Percentiles rank a stretch among this genome's conserved stretches.
Evolutionary conservation across 75 land plant species (phyloP).

Genomic region (Picea glauca): DNA sequence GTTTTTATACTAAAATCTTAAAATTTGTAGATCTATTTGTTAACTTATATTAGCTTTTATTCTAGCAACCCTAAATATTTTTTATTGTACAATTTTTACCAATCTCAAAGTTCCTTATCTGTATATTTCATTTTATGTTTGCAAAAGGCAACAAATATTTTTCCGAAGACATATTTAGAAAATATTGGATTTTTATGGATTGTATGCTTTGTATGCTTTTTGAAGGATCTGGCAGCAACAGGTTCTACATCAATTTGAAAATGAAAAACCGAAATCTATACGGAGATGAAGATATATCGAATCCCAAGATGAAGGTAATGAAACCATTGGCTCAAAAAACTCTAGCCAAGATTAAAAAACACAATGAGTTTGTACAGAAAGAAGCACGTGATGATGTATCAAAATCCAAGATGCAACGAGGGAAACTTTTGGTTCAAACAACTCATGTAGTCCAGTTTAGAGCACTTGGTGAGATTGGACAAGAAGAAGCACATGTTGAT

Average conservation of each 20-base stretch:
- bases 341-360: not conserved
- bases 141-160: not conserved
- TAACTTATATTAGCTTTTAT: too few species aligned
- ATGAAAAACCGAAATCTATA: too few species aligned
- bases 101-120: not conserved
- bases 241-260: not conserved
- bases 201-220: not conserved
- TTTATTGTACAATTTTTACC: not conserved
- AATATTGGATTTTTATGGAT: not conserved
- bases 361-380: not conserved
- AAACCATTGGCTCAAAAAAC: not conserved
- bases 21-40: not conserved
- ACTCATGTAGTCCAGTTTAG: not conserved
- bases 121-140: too few species aligned
- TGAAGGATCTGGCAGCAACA: not conserved
- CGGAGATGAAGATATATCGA: not conserved
- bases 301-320: too few species aligned
- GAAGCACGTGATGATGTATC: too few species aligned
- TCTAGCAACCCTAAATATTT: not conserved
- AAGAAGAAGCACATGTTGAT: too few species aligned
- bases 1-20: too few species aligned
- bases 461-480: not conserved
- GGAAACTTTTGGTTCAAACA: too few species aligned
- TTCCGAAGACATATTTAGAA: not conserved
- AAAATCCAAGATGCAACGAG: too few species aligned